Evolutionary conservation across 331 rosid genomes (phyloP), one percentile per base, ranked within the genome.

Genomic region (Acacia pycnantha): DNA sequence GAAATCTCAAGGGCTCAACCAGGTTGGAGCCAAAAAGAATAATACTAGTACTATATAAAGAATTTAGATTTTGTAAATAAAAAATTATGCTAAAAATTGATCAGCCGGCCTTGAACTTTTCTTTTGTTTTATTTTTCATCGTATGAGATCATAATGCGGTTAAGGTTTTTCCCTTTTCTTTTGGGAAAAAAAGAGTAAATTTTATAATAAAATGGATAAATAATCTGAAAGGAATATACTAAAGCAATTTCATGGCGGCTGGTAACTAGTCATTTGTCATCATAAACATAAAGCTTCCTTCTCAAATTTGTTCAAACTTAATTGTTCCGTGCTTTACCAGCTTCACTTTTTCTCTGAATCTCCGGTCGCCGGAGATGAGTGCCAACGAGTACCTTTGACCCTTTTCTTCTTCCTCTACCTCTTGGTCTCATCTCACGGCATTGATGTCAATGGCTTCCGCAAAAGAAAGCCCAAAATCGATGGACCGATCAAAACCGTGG

Each of bases 401-500:
- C 6, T 84, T 1, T 6, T 84, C 67, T 21, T 89, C 73, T 44
- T 90, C 79, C 35, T 90, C 67, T 79, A 70, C 82, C 86, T 91
- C 85, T 40, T 91, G 27, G 71, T 83, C 48, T 81, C 90, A 5
- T 73, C 91, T 29, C 82, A 84, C 4, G 44, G 81, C 35, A 1
- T 64, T 54, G 19, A 73, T 27, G 44, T 78, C 70, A 54, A 53
- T 43, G 47, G 5, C 33, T 71, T 87, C 50, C 75, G 61, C 64
- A 81, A 77, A 41, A 79, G 71, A 48, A 84, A 82, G 56, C 93
- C 84, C 81, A 89, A 84, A 78, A 90, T 93, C 85, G 7, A 73
- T 0, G 97, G 97, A 7, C 98, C 97, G 0, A 93, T 95, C 62
- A 95, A 95, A 56, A 95, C 98, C 68, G 14, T 95, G 3, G 96